Conservation (phyloP, 2,329 filamentous ascomycete species). For the Diaporthe sp. region DNA sequence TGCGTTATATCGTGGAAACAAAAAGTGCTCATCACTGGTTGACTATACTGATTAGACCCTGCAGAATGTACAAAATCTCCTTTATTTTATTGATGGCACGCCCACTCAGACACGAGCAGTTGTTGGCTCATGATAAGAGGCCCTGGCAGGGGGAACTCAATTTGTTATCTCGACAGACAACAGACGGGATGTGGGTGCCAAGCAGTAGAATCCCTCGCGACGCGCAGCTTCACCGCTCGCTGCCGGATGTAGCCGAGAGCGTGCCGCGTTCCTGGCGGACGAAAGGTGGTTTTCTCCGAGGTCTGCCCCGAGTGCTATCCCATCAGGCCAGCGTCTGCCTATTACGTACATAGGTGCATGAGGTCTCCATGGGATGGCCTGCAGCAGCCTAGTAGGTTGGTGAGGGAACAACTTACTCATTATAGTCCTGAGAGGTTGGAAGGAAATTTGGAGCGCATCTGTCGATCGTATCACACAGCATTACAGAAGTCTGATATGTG, state of each 20-base stretch:
- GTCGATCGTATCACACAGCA: background rate
- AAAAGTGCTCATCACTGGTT: too few species aligned
- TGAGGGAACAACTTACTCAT: background rate
- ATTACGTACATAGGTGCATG: background rate
- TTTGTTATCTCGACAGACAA: background rate
- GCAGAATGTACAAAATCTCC: too few species aligned
- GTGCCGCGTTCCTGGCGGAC: background rate
- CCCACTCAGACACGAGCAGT: background rate
- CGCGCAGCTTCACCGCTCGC: slow-evolving; percentile 9
- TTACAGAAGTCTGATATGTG: background rate
- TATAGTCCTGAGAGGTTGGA: background rate
- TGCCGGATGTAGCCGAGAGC: background rate
- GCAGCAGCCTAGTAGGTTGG: background rate
- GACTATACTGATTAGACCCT: too few species aligned
- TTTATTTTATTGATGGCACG: background rate
- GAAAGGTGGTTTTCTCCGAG: too few species aligned
- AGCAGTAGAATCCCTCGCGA: background rate
- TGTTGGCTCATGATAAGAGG: background rate
- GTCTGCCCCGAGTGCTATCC: too few species aligned
- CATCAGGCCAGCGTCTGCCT: background rate
- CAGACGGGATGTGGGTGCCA: slow-evolving; percentile 5
- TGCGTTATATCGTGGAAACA: too few species aligned
- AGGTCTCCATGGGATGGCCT: background rate
- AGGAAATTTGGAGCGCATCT: background rate
- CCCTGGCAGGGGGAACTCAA: background rate